Base-by-base conservation (phyloP, 768 basidiomycete species). In the Scleroderma bovista region DNA sequence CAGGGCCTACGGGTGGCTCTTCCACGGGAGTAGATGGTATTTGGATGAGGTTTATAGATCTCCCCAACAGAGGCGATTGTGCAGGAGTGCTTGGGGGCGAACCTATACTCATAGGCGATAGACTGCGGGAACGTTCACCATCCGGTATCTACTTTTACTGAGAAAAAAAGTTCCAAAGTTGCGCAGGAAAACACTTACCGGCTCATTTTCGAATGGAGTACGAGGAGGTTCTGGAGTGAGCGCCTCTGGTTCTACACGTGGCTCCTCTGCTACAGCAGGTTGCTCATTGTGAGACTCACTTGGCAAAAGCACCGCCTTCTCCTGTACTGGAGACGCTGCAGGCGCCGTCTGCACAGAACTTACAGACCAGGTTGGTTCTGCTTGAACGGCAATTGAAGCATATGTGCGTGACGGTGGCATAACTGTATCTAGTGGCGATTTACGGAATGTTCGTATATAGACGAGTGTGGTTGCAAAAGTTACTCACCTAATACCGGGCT, bases 101-200 rank as follows among this genome's bases (percentile, higher is more conserved):
- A 54, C 76, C 80, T 38, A 83, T 69, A 48, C 83, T 83, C 80
- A 81, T 82, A 1, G 79, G 80, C 43, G 80, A 79, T 41, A 79
- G 66, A 63, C 76, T 83, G 50, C 78, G 68, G 16, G 75, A 72
- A 46, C 50, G 65, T 46, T 63, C 66, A 37, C 57, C 56, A 43
- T 46, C 46, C 38, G 51, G 53, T 67, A 56, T 69, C 68, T 61
- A 62, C 60, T 47, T 36, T 26, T 48, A n/a, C 63, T 67, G 60
- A 69, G 66, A 57, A 32, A 2, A 40, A 29, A 9, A 4, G 48
- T 31, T 38, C 13, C 41, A 39, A 26, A 33, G 45, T 20, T 7
- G 47, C 46, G 38, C 50, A 15, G 15, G 47, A 20, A 29, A 26
- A 40, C 29, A 61, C 65, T 54, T 52, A 67, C 65, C 17, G 37